phyloP scores from a whole-genome alignment of 1,284 basidiomycete species.

The Ceratobasidium sp. region DNA sequence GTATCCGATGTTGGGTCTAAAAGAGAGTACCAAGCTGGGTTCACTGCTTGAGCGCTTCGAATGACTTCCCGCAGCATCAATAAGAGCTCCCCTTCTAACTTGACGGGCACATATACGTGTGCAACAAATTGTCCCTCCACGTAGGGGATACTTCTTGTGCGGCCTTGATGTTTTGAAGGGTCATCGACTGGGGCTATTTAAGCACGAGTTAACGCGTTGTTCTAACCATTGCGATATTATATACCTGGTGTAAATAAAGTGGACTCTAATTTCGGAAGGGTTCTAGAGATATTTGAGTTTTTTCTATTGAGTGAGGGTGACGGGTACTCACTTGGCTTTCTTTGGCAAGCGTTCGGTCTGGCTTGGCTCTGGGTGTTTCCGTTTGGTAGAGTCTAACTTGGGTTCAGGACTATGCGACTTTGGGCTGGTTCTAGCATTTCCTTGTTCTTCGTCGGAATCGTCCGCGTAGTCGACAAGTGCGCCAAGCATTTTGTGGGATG shows the following conservation, averaged over 20 bases:
- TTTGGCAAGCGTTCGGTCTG: background rate
- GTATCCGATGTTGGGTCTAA: constrained; percentile 52
- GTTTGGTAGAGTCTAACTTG: background rate
- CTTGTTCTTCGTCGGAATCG: constrained; percentile 24
- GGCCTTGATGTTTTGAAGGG: constrained; percentile 81
- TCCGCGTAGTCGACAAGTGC: constrained; percentile 38
- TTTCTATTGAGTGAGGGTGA: background rate
- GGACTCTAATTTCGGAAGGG: constrained; percentile 18
- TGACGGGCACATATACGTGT: constrained; percentile 78
- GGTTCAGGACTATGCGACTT: background rate
- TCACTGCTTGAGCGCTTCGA: constrained; percentile 60
- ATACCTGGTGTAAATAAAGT: constrained; percentile 25
- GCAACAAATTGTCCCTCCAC: constrained; percentile 84
- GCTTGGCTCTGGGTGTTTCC: constrained; percentile 1
- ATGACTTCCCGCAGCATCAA: constrained; percentile 66
- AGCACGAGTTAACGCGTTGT: background rate
- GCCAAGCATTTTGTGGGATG: constrained; percentile 10
- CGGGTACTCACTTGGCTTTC: constrained; percentile 28
- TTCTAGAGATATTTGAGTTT: background rate
- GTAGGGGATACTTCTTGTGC: constrained; percentile 78
- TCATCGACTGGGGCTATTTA: constrained; percentile 66
- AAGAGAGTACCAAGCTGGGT: constrained; percentile 66
- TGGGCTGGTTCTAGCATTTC: too few species aligned
- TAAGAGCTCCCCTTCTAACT: constrained; percentile 62
- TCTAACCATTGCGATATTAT: background rate